Base-by-base conservation (phyloP, 306 rosid genomes). In the Myrica gale region DNA sequence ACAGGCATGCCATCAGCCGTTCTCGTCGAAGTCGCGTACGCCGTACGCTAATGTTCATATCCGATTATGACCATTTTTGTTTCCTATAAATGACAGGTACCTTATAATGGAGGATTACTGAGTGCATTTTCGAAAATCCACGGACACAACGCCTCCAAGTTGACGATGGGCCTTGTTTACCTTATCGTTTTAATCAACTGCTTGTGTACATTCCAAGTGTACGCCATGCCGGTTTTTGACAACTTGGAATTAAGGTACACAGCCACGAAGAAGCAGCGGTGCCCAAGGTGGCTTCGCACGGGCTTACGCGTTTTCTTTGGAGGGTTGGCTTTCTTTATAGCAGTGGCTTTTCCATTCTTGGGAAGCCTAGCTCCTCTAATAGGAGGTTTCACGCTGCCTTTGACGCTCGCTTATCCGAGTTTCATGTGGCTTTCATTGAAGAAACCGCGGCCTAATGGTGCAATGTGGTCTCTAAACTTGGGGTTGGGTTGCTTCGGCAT, bases 361-460 rank as follows among this genome's bases (percentile, higher is more conserved):
- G 90, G 88, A 19, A 72, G 76, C 46, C 82, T 90, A 1, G 74
- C 84, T 3, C 77, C 84, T 3, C 69, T 92, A 10, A 44, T 87
- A 0, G 93, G 93, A 70, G 88, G 89, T 1, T 54, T 92, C 4
- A 83, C 89, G 1, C 75, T 92, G 68, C 97, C 96, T 1, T 0
- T 92, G 57, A 78, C 96, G 0, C 87, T 84, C 54, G 88, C 86
- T 6, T 92, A 92, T 78, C 97, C 97, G 0, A 88, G 96, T 74
- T 87, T 88, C 85, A 92, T 92, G 92, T 92, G 93, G 89, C 15
- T 84, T 11, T 71, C 89, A 1, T 76, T 92, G 37, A 87, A 85
- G 85, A 90, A 87, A 17, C 89, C 90, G n/a, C 81, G 68, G 7
- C 47, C 41, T 9, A 81, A 57, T 16, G 62, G 85, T 46, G 21